Conservation (phyloP, 2,329 filamentous ascomycete genomes). For the Metarhizium rileyi region DNA sequence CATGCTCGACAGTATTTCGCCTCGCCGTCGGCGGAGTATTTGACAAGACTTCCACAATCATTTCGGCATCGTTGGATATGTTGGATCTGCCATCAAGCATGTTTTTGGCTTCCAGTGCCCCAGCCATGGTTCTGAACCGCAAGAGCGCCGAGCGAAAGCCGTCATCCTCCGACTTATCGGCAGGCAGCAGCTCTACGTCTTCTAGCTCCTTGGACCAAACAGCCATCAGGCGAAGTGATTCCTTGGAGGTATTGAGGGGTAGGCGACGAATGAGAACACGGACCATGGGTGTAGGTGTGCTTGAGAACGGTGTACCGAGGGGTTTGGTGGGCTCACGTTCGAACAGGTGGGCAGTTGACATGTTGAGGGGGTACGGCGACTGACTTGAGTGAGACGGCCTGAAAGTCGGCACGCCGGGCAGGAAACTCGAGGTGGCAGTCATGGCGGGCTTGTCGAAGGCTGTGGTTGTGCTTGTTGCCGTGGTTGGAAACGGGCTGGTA, state of each 20-base stretch:
- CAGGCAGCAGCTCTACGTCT: slow-evolving; percentile 39
- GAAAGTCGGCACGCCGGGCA: slow-evolving; percentile 30
- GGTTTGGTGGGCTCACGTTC: slow-evolving; percentile 34
- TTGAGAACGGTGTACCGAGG: slow-evolving; percentile 29
- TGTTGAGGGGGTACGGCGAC: slow-evolving; percentile 23
- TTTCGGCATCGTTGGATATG: slow-evolving; percentile 37
- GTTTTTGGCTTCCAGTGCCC: slow-evolving; percentile 45
- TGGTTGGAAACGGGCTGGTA: slow-evolving; percentile 21
- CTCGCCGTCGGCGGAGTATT: slow-evolving; percentile 25
- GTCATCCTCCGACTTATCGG: slow-evolving; percentile 38
- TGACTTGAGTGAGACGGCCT: slow-evolving; percentile 22
- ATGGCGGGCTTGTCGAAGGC: slow-evolving; percentile 26
- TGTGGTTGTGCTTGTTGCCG: slow-evolving; percentile 16
- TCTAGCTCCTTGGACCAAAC: slow-evolving; percentile 48
- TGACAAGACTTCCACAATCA: slow-evolving; percentile 48
- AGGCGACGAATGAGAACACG: slow-evolving; percentile 44
- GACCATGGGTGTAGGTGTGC: slow-evolving; percentile 24
- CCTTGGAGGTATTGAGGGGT: slow-evolving; percentile 42
- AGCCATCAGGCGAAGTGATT: slow-evolving; percentile 46
- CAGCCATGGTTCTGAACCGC: slow-evolving; percentile 41
- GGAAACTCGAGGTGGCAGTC: slow-evolving; percentile 32
- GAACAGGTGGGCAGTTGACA: slow-evolving; percentile 19
- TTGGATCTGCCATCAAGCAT: slow-evolving; percentile 48
- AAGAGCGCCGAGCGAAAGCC: slow-evolving; percentile 43
- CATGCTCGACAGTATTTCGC: slow-evolving; percentile 15